Evolutionary conservation across 2,329 filamentous ascomycete genomes (phyloP).

Genomic region (Paracoccidioides lutzii): DNA sequence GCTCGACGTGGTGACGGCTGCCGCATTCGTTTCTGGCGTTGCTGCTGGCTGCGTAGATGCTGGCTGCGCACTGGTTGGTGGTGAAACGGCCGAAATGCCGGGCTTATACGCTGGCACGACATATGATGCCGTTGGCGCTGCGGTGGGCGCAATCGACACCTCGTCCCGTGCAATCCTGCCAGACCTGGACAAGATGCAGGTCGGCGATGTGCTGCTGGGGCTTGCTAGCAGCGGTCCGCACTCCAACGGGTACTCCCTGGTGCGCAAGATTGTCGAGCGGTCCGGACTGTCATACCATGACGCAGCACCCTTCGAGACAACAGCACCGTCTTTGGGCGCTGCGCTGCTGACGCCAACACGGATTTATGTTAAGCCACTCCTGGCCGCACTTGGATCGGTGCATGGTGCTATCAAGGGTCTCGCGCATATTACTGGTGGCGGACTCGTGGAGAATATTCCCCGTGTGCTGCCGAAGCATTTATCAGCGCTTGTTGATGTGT

Average conservation of each 20-base stretch:
- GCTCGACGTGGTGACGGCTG: conserved; percentile 63
- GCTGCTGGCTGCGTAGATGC: conserved; percentile 75
- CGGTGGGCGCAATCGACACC: conserved; percentile 64
- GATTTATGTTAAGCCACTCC: conserved; percentile 79
- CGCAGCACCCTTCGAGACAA: conserved; percentile 59
- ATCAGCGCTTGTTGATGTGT: conserved; percentile 66
- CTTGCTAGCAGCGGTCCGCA: conserved; percentile 78
- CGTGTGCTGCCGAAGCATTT: conserved; percentile 75
- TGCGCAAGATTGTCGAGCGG: conserved; percentile 71
- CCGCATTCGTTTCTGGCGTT: conserved; percentile 82
- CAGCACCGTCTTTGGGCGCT: conserved; percentile 48
- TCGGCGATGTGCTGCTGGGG: conserved; percentile 75
- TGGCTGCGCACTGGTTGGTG: conserved; percentile 83
- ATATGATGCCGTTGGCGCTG: conserved; percentile 86
- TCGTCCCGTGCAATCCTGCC: conserved; percentile 55
- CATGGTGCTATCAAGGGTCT: conserved; percentile 60
- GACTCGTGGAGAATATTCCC: conserved; percentile 84
- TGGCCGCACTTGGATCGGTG: conserved; percentile 44
- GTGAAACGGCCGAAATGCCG: conserved; percentile 97
- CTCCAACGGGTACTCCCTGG: conserved; percentile 96
- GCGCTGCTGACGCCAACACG: conserved; percentile 77
- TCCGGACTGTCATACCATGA: conserved; percentile 59
- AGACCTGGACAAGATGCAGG: conserved; percentile 58
- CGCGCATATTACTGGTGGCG: conserved; percentile 93
- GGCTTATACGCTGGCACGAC: conserved; percentile 80